Evolutionary conservation across 305 asterid genomes (phyloP).

Genomic region (Fraxinus velutina): DNA sequence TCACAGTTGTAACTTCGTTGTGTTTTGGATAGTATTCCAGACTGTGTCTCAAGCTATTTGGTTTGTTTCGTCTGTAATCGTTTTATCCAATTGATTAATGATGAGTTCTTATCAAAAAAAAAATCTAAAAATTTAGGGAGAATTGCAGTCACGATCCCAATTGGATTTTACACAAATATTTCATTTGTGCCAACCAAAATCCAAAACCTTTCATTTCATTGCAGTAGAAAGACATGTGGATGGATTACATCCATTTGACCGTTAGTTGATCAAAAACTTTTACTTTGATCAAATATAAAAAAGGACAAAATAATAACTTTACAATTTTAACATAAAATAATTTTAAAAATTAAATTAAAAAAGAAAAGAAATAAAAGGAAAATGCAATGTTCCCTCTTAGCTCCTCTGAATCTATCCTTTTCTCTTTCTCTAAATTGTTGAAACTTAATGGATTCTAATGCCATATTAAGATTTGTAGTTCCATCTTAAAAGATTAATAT

Average conservation of each 20-base stretch:
- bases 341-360: too few species aligned
- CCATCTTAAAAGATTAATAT: too few species aligned
- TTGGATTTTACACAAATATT: neutral
- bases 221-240: neutral
- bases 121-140: too few species aligned
- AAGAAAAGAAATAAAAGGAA: neutral
- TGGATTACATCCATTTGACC: neutral
- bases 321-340: neutral
- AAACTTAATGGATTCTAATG: neutral
- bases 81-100: too few species aligned
- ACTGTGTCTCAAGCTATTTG: too few species aligned
- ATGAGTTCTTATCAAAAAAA: too few species aligned
- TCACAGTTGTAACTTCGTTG: too few species aligned
- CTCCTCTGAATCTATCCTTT: neutral
- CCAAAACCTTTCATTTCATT: neutral
- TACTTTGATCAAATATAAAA: neutral
- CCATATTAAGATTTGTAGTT: too few species aligned
- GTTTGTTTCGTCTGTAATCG: too few species aligned
- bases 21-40: too few species aligned
- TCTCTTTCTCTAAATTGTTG: neutral
- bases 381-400: neutral
- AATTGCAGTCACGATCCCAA: too few species aligned
- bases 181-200: neutral
- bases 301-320: too few species aligned
- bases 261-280: neutral